These are phyloP conservation scores for Trichoderma asperelloides DNA, from an alignment of 495 filamentous ascomycete genomes.

Conservation along the genomic window DNA sequence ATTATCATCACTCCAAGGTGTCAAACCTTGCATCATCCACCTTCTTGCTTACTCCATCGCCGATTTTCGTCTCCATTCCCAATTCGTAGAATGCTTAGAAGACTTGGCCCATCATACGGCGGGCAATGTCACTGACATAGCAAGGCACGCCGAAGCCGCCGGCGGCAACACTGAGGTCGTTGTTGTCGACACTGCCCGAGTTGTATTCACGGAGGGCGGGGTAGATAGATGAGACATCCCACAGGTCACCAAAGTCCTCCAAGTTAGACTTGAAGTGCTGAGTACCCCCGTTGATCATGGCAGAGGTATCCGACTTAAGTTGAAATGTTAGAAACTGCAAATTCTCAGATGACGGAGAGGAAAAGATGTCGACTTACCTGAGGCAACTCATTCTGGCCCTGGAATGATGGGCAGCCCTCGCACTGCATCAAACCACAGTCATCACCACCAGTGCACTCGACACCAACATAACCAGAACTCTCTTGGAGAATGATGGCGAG, in stretches of 20 bases:
- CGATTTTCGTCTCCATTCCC: no score
- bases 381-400: conserved; percentile 23
- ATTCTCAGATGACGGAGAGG: neutral
- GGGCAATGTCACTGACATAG: conserved; percentile 33
- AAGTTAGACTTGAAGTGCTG: conserved; percentile 29
- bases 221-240: conserved; percentile 28
- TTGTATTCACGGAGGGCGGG: conserved; percentile 34
- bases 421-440: conserved; percentile 32
- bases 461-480: conserved; percentile 31
- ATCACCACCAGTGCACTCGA: conserved; percentile 23
- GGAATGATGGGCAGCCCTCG: conserved; percentile 22
- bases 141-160: conserved; percentile 21
- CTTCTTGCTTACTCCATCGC: neutral
- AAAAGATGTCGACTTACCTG: conserved; percentile 20
- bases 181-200: conserved; percentile 27
- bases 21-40: neutral
- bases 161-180: conserved; percentile 26
- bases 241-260: conserved; percentile 22
- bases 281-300: conserved; percentile 30
- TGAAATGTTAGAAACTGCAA: conserved; percentile 2
- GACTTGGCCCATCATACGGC: conserved; percentile 29
- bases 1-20: neutral
- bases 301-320: conserved; percentile 25
- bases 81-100: neutral
- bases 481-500: conserved; percentile 38